Evolutionary conservation across 2,329 filamentous ascomycete species (phyloP).

Genomic region (Fusarium praegraminearum): DNA sequence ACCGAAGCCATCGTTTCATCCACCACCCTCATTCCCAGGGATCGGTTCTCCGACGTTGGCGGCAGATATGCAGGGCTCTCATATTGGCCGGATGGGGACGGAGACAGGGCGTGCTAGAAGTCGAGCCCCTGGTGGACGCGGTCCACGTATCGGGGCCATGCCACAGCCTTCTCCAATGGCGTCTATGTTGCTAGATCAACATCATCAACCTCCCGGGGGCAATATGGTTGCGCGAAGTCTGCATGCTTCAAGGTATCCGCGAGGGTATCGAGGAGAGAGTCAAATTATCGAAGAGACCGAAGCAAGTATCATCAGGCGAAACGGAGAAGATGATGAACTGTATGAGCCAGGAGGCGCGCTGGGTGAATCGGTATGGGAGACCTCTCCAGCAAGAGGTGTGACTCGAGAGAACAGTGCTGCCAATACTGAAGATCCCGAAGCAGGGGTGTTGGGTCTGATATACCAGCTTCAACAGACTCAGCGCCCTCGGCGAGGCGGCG

Average conservation of each 20-base stretch:
- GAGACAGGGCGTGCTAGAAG: slow-evolving; percentile 60
- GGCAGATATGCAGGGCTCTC: slow-evolving; percentile 67
- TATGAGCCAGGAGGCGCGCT: slow-evolving; percentile 64
- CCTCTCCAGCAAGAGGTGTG: slow-evolving; percentile 63
- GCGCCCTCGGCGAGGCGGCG: slow-evolving; percentile 60
- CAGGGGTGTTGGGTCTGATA: slow-evolving; percentile 68
- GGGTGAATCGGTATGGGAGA: slow-evolving; percentile 72
- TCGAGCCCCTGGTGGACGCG: slow-evolving; percentile 53
- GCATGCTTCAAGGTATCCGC: slow-evolving; percentile 60
- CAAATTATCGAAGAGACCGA: slow-evolving; percentile 69
- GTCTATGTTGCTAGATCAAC: slow-evolving; percentile 79
- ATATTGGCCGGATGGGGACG: slow-evolving; percentile 56
- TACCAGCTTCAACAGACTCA: slow-evolving; percentile 70
- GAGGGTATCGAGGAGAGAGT: slow-evolving; percentile 60
- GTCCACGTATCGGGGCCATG: slow-evolving; percentile 52
- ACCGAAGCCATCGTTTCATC: slow-evolving; percentile 71
- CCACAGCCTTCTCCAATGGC: slow-evolving; percentile 74
- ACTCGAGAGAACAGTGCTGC: slow-evolving; percentile 65
- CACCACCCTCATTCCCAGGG: slow-evolving; percentile 79
- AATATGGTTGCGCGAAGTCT: slow-evolving; percentile 59
- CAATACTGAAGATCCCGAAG: slow-evolving; percentile 61
- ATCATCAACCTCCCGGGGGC: slow-evolving; percentile 74
- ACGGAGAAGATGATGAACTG: slow-evolving; percentile 66
- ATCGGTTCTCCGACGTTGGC: slow-evolving; percentile 72
- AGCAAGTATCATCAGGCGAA: slow-evolving; percentile 53